Conservation (phyloP, 805 yeast species). For the Wickerhamiella nectarea region DNA sequence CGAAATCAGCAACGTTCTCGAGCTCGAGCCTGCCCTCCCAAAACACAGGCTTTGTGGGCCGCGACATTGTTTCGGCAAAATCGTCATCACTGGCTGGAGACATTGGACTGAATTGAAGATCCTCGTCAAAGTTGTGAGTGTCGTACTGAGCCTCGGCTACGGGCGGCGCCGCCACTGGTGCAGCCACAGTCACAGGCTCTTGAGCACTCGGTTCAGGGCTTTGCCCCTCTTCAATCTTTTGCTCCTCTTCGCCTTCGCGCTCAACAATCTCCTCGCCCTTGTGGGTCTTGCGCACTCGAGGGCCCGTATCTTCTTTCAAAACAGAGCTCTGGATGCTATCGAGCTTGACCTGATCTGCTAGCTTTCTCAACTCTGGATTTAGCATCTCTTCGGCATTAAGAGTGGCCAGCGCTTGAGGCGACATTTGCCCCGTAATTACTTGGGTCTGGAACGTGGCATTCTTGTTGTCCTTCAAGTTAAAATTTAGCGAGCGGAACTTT, state of each 20-base stretch:
- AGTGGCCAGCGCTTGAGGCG: conserved; percentile 44
- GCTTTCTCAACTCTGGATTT: conserved; percentile 58
- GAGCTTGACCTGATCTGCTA: conserved; percentile 57
- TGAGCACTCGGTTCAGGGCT: too few relatives aligned
- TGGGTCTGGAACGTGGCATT: conserved; percentile 43
- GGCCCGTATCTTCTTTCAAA: conserved; percentile 43
- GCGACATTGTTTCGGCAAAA: conserved; percentile 22
- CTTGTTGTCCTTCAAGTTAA: conserved; percentile 44
- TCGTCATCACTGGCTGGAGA: conserved; percentile 25
- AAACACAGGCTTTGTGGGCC: conserved; percentile 4
- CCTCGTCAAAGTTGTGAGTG: neutral
- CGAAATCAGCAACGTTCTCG: conserved; percentile 37
- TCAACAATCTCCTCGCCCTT: conserved; percentile 74
- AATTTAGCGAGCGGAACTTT: conserved; percentile 51
- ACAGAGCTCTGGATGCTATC: conserved; percentile 59
- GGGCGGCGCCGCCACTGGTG: conserved; percentile 13
- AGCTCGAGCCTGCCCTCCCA: conserved; percentile 40
- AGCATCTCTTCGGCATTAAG: conserved; percentile 62
- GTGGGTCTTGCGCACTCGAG: conserved; percentile 65
- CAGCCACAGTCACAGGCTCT: conserved; percentile 14
- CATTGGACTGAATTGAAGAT: neutral
- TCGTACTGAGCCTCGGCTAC: conserved; percentile 9
- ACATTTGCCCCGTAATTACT: conserved; percentile 40
- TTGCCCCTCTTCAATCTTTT: conserved; percentile 8
- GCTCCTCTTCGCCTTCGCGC: conserved; percentile 19